Conservation (phyloP, 805 yeast species). For the Starmerella floricola region DNA sequence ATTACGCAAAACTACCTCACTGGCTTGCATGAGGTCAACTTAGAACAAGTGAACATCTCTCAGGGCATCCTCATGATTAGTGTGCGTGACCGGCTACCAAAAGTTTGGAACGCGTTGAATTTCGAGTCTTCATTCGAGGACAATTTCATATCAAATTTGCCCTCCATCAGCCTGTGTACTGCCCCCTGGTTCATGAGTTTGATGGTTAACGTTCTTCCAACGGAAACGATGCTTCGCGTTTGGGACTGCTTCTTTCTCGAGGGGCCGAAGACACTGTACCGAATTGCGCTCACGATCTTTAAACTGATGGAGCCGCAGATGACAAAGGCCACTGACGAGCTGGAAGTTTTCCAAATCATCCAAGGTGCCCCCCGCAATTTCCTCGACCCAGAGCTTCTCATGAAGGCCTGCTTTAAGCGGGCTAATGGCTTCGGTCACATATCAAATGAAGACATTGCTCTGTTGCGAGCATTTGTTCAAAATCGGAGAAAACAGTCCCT, state of each 20-base stretch:
- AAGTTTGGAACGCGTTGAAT: slow-evolving; percentile 52
- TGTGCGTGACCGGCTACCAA: slow-evolving; percentile 70
- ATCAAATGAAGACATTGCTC: slow-evolving; percentile 69
- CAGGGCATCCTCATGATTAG: slow-evolving; percentile 90
- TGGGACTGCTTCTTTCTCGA: slow-evolving; percentile 96
- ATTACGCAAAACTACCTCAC: slow-evolving; percentile 77
- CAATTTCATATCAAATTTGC: slow-evolving; percentile 53
- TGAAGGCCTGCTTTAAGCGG: slow-evolving; percentile 65
- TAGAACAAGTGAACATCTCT: slow-evolving; percentile 90
- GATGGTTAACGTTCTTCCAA: slow-evolving; percentile 82
- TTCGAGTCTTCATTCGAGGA: slow-evolving; percentile 34
- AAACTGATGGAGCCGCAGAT: slow-evolving; percentile 62
- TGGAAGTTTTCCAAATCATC: slow-evolving; percentile 69
- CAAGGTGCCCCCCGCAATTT: slow-evolving; percentile 56
- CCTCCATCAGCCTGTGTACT: slow-evolving; percentile 85
- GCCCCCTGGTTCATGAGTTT: slow-evolving; percentile 98
- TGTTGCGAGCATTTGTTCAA: slow-evolving; percentile 67
- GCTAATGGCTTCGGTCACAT: slow-evolving; percentile 60
- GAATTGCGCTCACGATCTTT: slow-evolving; percentile 68
- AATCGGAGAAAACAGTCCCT: slow-evolving; percentile 28
- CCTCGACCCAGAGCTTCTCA: slow-evolving; percentile 50
- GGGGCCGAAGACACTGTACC: slow-evolving; percentile 74
- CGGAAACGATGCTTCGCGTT: slow-evolving; percentile 73
- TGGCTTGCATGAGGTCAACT: slow-evolving; percentile 75
- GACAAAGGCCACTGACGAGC: slow-evolving; percentile 32